Percentiles rank a stretch among this genome's conserved stretches.
phyloP scores from a whole-genome alignment of 2,329 filamentous ascomycete species.

The Trichothecium sympodiale region DNA sequence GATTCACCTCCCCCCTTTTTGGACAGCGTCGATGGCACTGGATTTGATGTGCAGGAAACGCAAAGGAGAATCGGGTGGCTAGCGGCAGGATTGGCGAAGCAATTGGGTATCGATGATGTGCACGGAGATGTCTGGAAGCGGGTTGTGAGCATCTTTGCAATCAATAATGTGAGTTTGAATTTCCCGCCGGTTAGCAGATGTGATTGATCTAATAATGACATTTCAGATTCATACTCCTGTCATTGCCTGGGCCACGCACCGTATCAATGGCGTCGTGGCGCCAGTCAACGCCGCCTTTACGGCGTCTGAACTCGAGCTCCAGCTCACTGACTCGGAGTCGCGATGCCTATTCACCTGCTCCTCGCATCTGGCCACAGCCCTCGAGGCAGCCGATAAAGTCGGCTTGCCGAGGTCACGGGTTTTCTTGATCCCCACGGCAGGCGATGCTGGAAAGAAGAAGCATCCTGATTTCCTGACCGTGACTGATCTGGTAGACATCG shows the following conservation, averaged over 20 bases:
- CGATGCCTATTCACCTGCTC: constrained; percentile 2
- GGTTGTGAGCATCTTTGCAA: constrained; percentile 5
- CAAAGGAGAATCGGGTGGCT: no score
- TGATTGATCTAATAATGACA: neutral
- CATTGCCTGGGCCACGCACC: constrained; percentile 5
- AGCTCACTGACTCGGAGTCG: constrained; percentile 4
- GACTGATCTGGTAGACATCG: no score
- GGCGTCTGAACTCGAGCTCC: constrained; percentile 4
- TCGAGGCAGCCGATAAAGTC: constrained; percentile 2
- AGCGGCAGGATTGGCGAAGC: no score
- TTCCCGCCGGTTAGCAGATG: no score
- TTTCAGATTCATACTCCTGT: constrained; percentile 3
- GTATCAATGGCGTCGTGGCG: constrained; percentile 5
- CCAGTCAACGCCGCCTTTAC: constrained; percentile 4
- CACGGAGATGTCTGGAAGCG: constrained; percentile 5
- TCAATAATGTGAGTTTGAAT: constrained; percentile 7
- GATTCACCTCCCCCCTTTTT: no score
- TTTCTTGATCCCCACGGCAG: constrained; percentile 2
- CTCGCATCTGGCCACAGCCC: constrained; percentile 3
- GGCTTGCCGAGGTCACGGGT: constrained; percentile 2
- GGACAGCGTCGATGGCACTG: no score
- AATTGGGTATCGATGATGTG: no score
- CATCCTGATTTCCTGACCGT: no score
- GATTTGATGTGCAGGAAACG: no score
- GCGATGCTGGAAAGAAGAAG: no score